Percentiles rank a stretch among this genome's conserved stretches.
These are phyloP conservation scores for Ambrosia trifida DNA, from an alignment of 129 eudicot genomes.

Conservation along the genomic window DNA sequence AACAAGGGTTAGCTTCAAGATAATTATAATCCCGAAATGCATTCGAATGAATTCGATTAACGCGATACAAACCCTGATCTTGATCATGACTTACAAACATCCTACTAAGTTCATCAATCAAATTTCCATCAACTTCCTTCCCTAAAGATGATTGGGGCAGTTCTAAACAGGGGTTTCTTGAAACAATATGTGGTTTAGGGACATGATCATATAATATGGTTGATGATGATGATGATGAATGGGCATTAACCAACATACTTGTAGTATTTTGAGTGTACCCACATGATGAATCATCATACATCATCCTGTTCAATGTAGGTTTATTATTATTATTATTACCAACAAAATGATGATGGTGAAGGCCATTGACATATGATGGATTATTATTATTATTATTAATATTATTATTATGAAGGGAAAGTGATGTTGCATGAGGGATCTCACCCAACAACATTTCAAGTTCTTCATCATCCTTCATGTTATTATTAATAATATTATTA, in stretches of 20 bases:
- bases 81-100: slow-evolving; percentile 47
- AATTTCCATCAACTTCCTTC: slow-evolving; percentile 28
- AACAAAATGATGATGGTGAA: slow-evolving; percentile 33
- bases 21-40: slow-evolving; percentile 40
- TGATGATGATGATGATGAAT: slow-evolving; percentile 39
- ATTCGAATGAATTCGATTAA: slow-evolving; percentile 31
- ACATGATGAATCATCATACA: slow-evolving; percentile 40
- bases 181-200: slow-evolving; percentile 30
- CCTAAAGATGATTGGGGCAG: slow-evolving; percentile 21
- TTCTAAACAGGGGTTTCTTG: slow-evolving; percentile 37
- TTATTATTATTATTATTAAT: slow-evolving; percentile 28
- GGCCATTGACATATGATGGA: too few species aligned
- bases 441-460: slow-evolving; percentile 75
- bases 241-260: slow-evolving; percentile 41
- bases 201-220: slow-evolving; percentile 47
- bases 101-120: slow-evolving; percentile 45
- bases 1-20: slow-evolving; percentile 28
- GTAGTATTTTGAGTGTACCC: slow-evolving; percentile 38
- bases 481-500: slow-evolving; percentile 23
- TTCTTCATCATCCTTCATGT: slow-evolving; percentile 78
- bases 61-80: slow-evolving; percentile 30
- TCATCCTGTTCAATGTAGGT: slow-evolving; percentile 30
- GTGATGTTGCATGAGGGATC: slow-evolving; percentile 79
- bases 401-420: slow-evolving; percentile 34
- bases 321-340: slow-evolving; percentile 32